phyloP scores from a whole-genome alignment of 176 grass and related monocot genomes.

The Echinochloa phyllopogon region DNA sequence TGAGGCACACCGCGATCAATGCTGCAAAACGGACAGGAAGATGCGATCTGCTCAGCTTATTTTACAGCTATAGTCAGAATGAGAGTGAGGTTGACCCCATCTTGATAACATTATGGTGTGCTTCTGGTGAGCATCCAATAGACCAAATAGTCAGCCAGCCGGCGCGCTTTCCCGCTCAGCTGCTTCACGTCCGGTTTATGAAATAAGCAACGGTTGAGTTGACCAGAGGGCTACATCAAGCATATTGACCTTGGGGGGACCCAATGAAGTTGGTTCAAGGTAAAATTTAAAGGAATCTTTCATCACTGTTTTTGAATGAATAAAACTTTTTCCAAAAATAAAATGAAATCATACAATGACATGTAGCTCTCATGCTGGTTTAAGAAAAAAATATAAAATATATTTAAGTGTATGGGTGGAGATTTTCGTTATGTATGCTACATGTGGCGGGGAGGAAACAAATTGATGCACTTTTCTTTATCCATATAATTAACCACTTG shows the following conservation, averaged over 20 bases:
- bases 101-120: not conserved
- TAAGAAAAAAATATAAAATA: no score
- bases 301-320: no score
- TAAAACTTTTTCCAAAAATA: no score
- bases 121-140: not conserved
- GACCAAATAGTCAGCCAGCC: not conserved
- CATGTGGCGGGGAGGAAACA: no score
- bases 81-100: conserved; percentile 23
- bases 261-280: not conserved
- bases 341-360: no score
- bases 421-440: no score
- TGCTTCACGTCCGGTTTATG: not conserved
- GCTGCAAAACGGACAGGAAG: not conserved
- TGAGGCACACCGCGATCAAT: not conserved
- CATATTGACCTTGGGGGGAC: not conserved
- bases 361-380: no score
- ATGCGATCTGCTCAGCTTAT: not conserved
- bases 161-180: no score
- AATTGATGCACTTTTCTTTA: not conserved
- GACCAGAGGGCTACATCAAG: not conserved
- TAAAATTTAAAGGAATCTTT: not conserved
- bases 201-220: not conserved
- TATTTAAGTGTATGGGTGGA: no score
- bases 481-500: not conserved
- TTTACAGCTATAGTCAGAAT: not conserved